phyloP scores from a whole-genome alignment of 1,284 basidiomycete species.

The Ganoderma boninense region DNA sequence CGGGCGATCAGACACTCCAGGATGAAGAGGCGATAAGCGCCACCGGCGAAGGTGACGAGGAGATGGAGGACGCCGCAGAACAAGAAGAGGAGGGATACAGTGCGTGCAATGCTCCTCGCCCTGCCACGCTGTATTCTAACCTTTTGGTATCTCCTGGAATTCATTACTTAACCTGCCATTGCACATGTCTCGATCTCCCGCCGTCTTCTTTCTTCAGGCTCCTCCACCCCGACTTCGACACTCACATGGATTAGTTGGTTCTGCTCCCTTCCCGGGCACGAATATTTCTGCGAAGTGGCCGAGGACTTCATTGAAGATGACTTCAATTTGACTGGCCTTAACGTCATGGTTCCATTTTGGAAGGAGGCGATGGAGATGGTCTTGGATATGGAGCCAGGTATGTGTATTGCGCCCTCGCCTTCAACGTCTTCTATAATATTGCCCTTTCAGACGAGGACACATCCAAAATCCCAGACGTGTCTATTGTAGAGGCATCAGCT shows the following conservation, averaged over 20 bases:
- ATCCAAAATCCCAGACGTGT: constrained; percentile 92
- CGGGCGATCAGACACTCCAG: constrained; percentile 32
- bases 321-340: constrained; percentile 98
- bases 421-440: not conserved
- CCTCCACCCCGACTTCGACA: constrained; percentile 85
- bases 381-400: constrained; percentile 98
- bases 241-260: constrained; percentile 99
- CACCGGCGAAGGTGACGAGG: constrained; percentile 44
- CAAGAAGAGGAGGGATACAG: constrained; percentile 45
- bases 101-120: constrained; percentile 33
- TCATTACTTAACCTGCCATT: constrained; percentile 1
- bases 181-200: not conserved
- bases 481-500: constrained; percentile 97
- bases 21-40: constrained; percentile 42
- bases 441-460: constrained; percentile 84
- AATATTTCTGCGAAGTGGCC: constrained; percentile 98
- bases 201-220: constrained; percentile 55
- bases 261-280: constrained; percentile 97
- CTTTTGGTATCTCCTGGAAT: not conserved
- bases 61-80: constrained; percentile 45
- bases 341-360: constrained; percentile 97
- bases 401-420: constrained; percentile 37
- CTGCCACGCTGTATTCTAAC: constrained; percentile 7
- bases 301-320: constrained; percentile 99
- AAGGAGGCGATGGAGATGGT: constrained; percentile 99